phyloP scores from a whole-genome alignment of 257 asterid species.

The Solanum gracilifrons region DNA sequence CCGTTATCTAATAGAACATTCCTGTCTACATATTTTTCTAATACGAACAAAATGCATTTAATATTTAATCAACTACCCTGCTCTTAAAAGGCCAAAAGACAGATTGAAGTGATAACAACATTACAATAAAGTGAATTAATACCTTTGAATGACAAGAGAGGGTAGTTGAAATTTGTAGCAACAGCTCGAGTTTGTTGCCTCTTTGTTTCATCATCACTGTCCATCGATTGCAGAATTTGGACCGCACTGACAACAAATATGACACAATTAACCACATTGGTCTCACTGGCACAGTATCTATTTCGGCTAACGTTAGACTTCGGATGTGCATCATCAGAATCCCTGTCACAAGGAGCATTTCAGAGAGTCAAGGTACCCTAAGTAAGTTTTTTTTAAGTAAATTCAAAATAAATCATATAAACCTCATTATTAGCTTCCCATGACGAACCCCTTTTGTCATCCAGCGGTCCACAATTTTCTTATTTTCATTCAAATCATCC shows the following conservation, averaged over 20 bases:
- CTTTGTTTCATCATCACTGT: slow-evolving; percentile 23
- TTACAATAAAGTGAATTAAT: neutral
- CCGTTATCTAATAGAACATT: neutral
- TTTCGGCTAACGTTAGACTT: slow-evolving; percentile 29
- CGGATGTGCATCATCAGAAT: slow-evolving; percentile 30
- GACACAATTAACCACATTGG: slow-evolving; percentile 42
- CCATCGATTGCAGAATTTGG: slow-evolving; percentile 53
- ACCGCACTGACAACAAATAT: slow-evolving; percentile 67
- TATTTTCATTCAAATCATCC: slow-evolving; percentile 30
- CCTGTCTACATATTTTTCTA: neutral
- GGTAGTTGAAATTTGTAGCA: slow-evolving; percentile 32
- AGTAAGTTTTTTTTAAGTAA: neutral
- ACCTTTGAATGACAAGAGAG: slow-evolving; percentile 69
- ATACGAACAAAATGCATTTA: neutral
- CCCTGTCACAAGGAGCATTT: slow-evolving; percentile 28
- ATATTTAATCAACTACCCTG: neutral
- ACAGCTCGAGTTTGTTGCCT: slow-evolving; percentile 25
- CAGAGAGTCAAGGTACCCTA: neutral
- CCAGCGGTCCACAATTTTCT: slow-evolving; percentile 36
- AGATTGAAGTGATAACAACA: neutral
- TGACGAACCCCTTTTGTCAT: slow-evolving; percentile 58
- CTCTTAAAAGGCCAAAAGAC: neutral
- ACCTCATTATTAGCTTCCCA: slow-evolving; percentile 65
- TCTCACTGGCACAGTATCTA: slow-evolving; percentile 2
- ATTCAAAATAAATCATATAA: neutral